Evolutionary conservation across 495 filamentous ascomycete species (phyloP), one percentile per base, ranked within the genome.

Genomic region (Penicillium steckii): DNA sequence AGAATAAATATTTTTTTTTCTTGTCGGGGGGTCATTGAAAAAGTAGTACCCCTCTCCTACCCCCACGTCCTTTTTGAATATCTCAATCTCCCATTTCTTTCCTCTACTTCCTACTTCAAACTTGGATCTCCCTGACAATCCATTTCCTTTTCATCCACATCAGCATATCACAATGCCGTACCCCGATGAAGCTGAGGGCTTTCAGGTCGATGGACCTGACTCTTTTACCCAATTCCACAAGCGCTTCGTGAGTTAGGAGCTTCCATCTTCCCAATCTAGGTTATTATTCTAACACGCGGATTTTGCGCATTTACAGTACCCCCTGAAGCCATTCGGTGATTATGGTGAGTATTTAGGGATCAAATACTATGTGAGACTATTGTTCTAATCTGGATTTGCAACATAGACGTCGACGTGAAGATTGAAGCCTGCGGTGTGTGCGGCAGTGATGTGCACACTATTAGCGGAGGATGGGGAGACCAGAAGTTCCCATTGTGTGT

Each of bases 381-480:
- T 7, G 3, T 13, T 32, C 5, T 50, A 15, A 37, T 19, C 24
- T 4, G 19, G 13, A 15, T 44, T 9, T 10, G 32, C 15, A 15
- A 6, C 13, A 45, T 29, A 73, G 88, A 91, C 59, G 76, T 91
- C 51, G 89, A 91, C 55, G 77, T 91, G 48, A 79, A 82, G 62
- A 81, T 87, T 50, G 83, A 86, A 50, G 80, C 80, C 48, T 94
- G 89, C 66, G 89, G 89, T 59, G 85, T 93, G 9, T 91, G 88
- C 67, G 88, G 85, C 8, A 86, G 81, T 21, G 89, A 92, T 59
- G 82, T 90, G 13, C 89, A 93, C 74, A 89, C 84, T 37, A 83
- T 88, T 47, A 88, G 79, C 44, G 84, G 87, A 48, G 88, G 87
- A 30, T 92, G 88, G 89, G 88, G 89, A 22, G 78, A 82, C 0